phyloP scores from a whole-genome alignment of 2,329 filamentous ascomycete species.

The Metarhizium brunneum region DNA sequence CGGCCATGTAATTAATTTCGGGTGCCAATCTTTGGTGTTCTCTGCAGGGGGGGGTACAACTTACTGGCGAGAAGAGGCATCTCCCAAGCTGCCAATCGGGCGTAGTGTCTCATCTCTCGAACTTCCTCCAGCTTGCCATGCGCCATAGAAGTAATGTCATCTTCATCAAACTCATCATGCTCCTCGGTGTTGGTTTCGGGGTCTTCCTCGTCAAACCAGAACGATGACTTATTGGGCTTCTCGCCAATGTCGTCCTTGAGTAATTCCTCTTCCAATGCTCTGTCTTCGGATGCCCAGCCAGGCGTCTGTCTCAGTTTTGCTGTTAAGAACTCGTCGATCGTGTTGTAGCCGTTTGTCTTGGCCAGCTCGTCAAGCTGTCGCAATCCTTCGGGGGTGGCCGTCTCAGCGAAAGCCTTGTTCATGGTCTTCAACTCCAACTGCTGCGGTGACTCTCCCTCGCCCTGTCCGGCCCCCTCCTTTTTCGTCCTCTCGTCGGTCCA shows the following conservation, averaged over 20 bases:
- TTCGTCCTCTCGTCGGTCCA: background rate
- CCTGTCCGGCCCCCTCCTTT: constrained; percentile 11
- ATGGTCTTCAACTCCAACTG: constrained; percentile 21
- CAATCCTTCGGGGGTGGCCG: constrained; percentile 21
- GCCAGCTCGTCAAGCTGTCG: constrained; percentile 25
- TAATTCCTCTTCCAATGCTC: constrained; percentile 21
- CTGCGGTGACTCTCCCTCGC: constrained; percentile 12
- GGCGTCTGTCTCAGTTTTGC: constrained; percentile 17
- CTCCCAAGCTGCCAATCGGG: constrained; percentile 84
- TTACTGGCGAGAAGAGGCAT: constrained; percentile 83
- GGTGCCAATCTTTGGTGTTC: background rate
- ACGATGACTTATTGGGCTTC: constrained; percentile 27
- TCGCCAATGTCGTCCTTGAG: constrained; percentile 20
- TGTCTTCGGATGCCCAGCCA: constrained; percentile 22
- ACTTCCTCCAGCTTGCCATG: constrained; percentile 85
- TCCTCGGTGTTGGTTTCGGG: constrained; percentile 41
- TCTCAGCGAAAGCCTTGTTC: constrained; percentile 19
- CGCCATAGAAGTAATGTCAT: constrained; percentile 75
- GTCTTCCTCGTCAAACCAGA: constrained; percentile 43
- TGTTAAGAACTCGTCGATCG: constrained; percentile 23
- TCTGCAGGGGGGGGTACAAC: constrained; percentile 23
- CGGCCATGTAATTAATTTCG: background rate
- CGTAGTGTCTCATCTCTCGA: constrained; percentile 81
- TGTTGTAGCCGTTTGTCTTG: constrained; percentile 23
- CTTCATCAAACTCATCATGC: constrained; percentile 59